Evolutionary conservation across 1,284 basidiomycete species (phyloP).

Genomic region (Mycena sp.): DNA sequence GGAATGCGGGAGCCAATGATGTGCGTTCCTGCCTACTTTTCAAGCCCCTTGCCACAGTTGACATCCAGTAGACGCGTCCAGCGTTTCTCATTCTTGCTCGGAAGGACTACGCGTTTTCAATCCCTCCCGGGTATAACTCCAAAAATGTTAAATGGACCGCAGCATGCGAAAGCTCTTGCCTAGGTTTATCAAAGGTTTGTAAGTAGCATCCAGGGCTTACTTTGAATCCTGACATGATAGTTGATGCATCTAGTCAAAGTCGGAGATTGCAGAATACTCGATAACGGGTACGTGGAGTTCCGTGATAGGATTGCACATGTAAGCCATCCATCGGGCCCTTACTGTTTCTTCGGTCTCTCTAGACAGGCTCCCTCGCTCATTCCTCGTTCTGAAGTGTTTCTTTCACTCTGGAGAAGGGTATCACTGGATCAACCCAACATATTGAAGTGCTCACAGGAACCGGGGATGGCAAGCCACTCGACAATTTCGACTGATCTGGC

Average conservation of each 20-base stretch:
- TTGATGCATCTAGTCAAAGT: constrained; percentile 20
- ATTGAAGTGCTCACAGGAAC: constrained; percentile 26
- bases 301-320: constrained; percentile 22
- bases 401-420: too few species aligned
- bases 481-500: too few species aligned
- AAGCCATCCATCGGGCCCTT: not conserved
- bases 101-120: constrained; percentile 20
- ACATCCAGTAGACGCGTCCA: constrained; percentile 26
- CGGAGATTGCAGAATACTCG: constrained; percentile 22
- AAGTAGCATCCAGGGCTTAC: too few species aligned
- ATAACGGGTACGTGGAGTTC: constrained; percentile 24
- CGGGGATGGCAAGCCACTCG: too few species aligned
- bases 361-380: too few species aligned
- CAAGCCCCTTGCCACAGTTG: too few species aligned
- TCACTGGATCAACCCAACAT: constrained; percentile 1
- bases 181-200: constrained; percentile 15
- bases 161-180: constrained; percentile 21
- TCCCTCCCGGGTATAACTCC: constrained; percentile 21
- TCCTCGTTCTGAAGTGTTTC: too few species aligned
- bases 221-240: too few species aligned
- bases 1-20: constrained; percentile 26
- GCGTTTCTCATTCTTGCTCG: constrained; percentile 22
- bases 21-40: not conserved
- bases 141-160: constrained; percentile 21
- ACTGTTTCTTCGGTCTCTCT: not conserved